Evolutionary conservation across 805 yeast species (phyloP), one percentile per base, ranked within the genome.

Genomic region (Pichia ethanolica): DNA sequence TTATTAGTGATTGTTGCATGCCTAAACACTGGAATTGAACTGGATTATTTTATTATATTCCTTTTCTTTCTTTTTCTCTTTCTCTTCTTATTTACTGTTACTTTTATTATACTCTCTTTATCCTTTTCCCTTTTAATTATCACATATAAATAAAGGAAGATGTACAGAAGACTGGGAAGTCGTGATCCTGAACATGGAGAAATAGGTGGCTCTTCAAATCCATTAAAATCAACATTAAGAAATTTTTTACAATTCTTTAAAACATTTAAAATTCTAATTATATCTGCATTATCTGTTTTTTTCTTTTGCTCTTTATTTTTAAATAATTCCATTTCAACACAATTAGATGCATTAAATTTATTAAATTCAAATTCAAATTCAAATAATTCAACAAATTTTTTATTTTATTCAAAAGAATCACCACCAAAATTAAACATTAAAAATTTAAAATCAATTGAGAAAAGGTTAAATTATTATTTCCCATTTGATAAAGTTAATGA

Each of bases 371-470:
- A 35, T 13, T 41, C 57, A 8, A 49, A 42, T 9, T 13, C 48
- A 5, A 9, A 8, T 9, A 34, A 34, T 34, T 34, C 36, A 34
- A 34, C 36, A 34, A 34, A 6, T 34, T 27, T 14, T 5, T 13
- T n/a, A 5, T 39, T 27, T 30, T n/a, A 43, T 7, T 38, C 34
- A 5, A 49, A 37, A 38, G 56, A 51, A 12, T 35, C 47, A 32
- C 56, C 63, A 3, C 65, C 64, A 20, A 49, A 37, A 11, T 49
- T 44, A 38, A 62, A 63, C 41, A 46, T 45, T 0, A 51, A 52
- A 42, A 59, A 55, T 37, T 53, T 62, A 58, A 55, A 46, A 45
- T 53, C 63, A 4, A 64, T 63, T 33, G 67, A 63, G 44, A 42
- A 56, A 3, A 52, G 67, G 30, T 50, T 64, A 33, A 44, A 44